Evolutionary conservation across 2,329 filamentous ascomycete species (phyloP), one percentile per base, ranked within the genome.

Genomic region (Pezicula carpinea): DNA sequence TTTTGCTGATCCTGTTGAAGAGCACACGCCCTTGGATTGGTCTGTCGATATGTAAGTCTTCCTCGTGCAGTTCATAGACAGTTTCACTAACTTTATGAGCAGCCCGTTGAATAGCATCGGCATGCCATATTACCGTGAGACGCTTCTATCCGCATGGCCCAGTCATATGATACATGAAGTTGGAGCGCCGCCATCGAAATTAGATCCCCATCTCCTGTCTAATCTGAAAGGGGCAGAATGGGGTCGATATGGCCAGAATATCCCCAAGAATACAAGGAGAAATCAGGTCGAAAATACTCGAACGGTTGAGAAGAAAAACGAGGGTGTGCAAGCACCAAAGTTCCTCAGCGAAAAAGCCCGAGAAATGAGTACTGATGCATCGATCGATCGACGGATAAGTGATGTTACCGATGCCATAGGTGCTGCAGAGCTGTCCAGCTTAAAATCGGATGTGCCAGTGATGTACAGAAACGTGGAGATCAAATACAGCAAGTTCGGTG

Each of bases 401-500:
- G 87, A 90, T 47, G 71, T 83, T 2, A 70, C 76, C 34, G 82
- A 85, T 48, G 75, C 81, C 0, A 66, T 92, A 49, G 79, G 80
- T n/a, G 81, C 84, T 32, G 72, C 80, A 46, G 83, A 86, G 46
- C 72, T 92, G 3, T 84, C 87, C 52, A 85, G 85, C 53, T 79
- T 85, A 47, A 87, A 89, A 53, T 81, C 86, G 34, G 90, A 96
- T 47, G 86, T 93, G 4, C 87, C 92, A 18, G 79, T 87, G 7
- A 89, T 93, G 72, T 99, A 99, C 66, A 84, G 87, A 54, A 91
- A 90, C 59, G 87, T 96, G 10, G 92, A 97, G 66, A 99, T 99
- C 70, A 96, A 96, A 65, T 99, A 97, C 72, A 96, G 92, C 74
- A 95, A 90, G 64, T 99, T 96, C 66, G 93, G 93, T 17, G 90